Conservation (phyloP, 169 alveolate genomes). For the Cytauxzoon felis region DNA sequence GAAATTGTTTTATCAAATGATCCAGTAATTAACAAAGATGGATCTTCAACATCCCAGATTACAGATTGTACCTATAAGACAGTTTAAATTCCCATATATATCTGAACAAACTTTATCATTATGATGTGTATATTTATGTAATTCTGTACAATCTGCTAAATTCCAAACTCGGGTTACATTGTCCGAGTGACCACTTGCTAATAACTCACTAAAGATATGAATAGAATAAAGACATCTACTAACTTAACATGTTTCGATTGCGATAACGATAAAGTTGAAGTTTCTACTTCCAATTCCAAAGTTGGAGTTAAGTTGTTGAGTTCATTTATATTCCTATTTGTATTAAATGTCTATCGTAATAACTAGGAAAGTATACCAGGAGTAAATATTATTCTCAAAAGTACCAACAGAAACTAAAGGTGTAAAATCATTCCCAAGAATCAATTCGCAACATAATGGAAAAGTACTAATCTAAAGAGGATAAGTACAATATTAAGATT, state of each 20-base stretch:
- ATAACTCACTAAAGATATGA: constrained; percentile 11
- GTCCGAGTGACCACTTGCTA: constrained; percentile 56
- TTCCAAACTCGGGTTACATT: constrained; percentile 45
- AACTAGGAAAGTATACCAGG: too few relatives aligned
- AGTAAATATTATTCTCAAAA: constrained; percentile 26
- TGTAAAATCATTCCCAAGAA: constrained; percentile 14
- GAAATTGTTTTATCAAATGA: constrained; percentile 44
- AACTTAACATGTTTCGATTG: constrained; percentile 25
- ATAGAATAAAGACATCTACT: not conserved
- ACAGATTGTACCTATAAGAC: constrained; percentile 52
- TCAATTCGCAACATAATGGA: constrained; percentile 36
- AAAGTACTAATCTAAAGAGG: constrained; percentile 10
- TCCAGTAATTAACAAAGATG: constrained; percentile 35
- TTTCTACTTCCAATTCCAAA: not conserved
- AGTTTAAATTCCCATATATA: not conserved
- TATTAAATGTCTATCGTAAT: too few relatives aligned
- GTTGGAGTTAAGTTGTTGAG: constrained; percentile 33
- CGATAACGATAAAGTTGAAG: constrained; percentile 36
- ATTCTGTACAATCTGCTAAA: constrained; percentile 21
- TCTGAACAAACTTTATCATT: constrained; percentile 19
- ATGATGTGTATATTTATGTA: constrained; percentile 34
- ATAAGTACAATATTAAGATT: too few relatives aligned
- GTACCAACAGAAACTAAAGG: constrained; percentile 53
- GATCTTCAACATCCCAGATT: constrained; percentile 26
- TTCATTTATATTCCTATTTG: constrained; percentile 33